Evolutionary conservation across 208 protist species (phyloP), one percentile per base, ranked within the genome.

Genomic region (Leishmania tarentolae): DNA sequence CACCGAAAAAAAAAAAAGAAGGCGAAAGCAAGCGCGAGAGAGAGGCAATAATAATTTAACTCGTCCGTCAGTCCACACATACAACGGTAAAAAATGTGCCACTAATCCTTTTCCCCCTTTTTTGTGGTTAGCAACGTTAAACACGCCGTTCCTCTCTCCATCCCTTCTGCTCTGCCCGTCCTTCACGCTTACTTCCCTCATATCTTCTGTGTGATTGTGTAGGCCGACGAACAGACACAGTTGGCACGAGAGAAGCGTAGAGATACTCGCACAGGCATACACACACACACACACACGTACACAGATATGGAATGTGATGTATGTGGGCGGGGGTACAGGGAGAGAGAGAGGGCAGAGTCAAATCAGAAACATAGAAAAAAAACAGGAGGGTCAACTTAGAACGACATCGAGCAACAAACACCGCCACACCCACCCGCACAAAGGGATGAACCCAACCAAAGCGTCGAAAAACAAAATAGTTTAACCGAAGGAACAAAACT

Each of bases 371-470:
- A 56, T 46, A 59, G 4, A 28, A 71, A 35, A 70, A 50, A 28
- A 19, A 31, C 76, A n/a, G n/a, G 44, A 83, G 37, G 72, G 21
- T 66, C 21, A 82, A n/a, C 56, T 61, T 61, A 56, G 57, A 21
- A 57, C 52, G 71, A 68, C 70, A 63, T 57, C 50, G 56, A 56
- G 57, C 50, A 46, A 71, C 56, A 71, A 56, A 71, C 79, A 40
- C 44, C 15, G 57, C 47, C 50, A 76, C 40, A 44, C 35, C 40
- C 63, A 44, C 63, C 0, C 35, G 44, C 17, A 31, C 37, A 70
- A 9, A 35, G 40, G 50, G 68, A 72, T 31, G 42, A 40, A 0
- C 40, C 13, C 7, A 46, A 4, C 28, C 31, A 70, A 35, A 44
- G 13, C 6, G 11, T 4, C 59, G 7, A 37, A 56, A 79, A n/a